A percentile compares a stretch with the other conserved stretches of the same genome.
These are phyloP conservation scores for Sclerotiophoma versabilis DNA, from an alignment of 2,329 filamentous ascomycete genomes.

Conservation along the genomic window DNA sequence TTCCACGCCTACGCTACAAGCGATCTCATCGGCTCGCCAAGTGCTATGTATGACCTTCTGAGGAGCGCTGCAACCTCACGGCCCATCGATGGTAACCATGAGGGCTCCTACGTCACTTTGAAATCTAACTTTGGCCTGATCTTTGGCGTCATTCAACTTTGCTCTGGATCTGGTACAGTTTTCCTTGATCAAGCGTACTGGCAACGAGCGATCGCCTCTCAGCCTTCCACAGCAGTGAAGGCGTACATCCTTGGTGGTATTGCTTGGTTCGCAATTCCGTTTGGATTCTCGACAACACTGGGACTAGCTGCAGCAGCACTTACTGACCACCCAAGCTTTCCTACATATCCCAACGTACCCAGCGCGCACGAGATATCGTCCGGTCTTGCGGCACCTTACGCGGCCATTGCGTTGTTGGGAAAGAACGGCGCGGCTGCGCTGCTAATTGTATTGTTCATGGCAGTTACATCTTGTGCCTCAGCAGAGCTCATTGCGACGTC, in stretches of 20 bases:
- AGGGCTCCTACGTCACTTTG: slow-evolving; percentile 52
- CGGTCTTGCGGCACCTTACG: slow-evolving; percentile 41
- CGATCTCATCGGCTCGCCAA: slow-evolving; percentile 49
- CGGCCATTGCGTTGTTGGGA: slow-evolving; percentile 38
- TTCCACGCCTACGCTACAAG: slow-evolving; percentile 53
- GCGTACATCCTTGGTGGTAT: slow-evolving; percentile 51
- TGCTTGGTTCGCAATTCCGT: slow-evolving; percentile 58
- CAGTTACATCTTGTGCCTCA: slow-evolving; percentile 46
- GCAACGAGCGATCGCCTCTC: slow-evolving; percentile 52
- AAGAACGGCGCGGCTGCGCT: slow-evolving; percentile 40
- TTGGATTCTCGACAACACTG: slow-evolving; percentile 51
- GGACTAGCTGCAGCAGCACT: slow-evolving; percentile 56
- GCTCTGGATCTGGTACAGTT: slow-evolving; percentile 47
- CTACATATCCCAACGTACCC: slow-evolving; percentile 50
- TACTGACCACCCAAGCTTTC: slow-evolving; percentile 52
- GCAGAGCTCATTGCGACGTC: slow-evolving; percentile 53
- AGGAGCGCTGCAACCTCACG: slow-evolving; percentile 45
- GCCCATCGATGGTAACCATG: slow-evolving; percentile 49
- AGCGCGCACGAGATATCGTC: slow-evolving; percentile 37
- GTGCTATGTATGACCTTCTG: slow-evolving; percentile 51
- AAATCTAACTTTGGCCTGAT: slow-evolving; percentile 54
- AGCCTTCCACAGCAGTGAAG: slow-evolving; percentile 36
- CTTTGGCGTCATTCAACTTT: slow-evolving; percentile 54
- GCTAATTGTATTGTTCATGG: slow-evolving; percentile 45
- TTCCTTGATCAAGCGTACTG: slow-evolving; percentile 57